Evolutionary conservation across 108 stramenopile species (phyloP), one percentile per base, ranked within the genome.

Genomic region (Skeletonema grethae): DNA sequence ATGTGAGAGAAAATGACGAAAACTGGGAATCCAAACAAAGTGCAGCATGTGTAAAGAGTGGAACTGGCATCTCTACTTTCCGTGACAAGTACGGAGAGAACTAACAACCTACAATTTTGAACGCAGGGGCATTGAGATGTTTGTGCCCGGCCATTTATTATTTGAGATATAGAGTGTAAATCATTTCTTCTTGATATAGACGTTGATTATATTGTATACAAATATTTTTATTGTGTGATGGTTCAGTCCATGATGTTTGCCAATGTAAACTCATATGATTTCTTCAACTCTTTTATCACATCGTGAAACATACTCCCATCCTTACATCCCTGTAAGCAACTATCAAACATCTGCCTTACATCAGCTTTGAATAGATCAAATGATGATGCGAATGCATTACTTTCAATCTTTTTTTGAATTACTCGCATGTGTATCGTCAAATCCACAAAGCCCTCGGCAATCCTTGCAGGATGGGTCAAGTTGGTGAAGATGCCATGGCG

Each of bases 21-120:
- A 91, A 88, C 53, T 91, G 90, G 90, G 89, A 74, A 34, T 69
- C 80, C 12, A 75, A 71, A 29, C 72, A 84, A 20, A 74, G 72
- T 53, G 90, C 90, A 13, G 90, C 90, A 24, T 85, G 79, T 76
- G 87, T 78, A 43, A 91, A 91, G 65, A 73, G 85, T 24, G 90
- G 90, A 36, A 61, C 62, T 16, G 76, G 81, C 0, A 87, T 91
- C 48, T 70, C 69, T 11, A 87, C 90, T 31, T 91, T 91, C 72
- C 82, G 90, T 15, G 90, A 91, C 39, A 79, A 77, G 64, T 86
- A 84, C 68, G 90, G 90, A 39, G 90, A 91, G 76, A 65, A 72
- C 18, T 78, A 75, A 43, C 10, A 13, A 28, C 1, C 1, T 1
- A 12, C 20, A 68, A 58, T 43, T n/a, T 43, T n/a, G 41, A 43